Percentiles rank a stretch among this genome's conserved stretches.
phyloP scores from a whole-genome alignment of 495 filamentous ascomycete genomes.

The Thermothielavioides terrestris region DNA sequence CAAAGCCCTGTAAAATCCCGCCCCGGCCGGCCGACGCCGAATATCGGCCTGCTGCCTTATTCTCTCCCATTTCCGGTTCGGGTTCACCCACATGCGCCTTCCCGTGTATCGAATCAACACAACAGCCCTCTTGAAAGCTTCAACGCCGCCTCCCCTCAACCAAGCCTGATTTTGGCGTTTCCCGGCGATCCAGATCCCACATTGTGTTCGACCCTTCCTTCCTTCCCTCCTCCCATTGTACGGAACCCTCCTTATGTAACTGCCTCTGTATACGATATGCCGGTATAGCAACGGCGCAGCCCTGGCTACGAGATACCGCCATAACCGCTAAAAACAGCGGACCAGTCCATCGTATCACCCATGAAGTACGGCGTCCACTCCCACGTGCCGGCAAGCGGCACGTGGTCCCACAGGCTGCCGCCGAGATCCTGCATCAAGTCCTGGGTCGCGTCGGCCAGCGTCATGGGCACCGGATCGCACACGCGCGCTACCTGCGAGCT shows the following conservation, averaged over 20 bases:
- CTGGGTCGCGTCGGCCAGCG: conserved; percentile 12
- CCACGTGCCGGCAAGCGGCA: background rate
- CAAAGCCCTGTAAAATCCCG: conserved; percentile 7
- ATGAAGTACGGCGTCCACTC: background rate
- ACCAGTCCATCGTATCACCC: background rate
- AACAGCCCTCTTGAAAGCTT: too few relatives aligned
- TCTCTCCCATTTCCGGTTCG: background rate
- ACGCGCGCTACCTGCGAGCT: conserved; percentile 3
- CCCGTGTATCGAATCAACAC: background rate
- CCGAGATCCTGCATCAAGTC: conserved; percentile 13
- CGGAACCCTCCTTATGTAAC: too few relatives aligned
- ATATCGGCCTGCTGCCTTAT: conserved; percentile 3
- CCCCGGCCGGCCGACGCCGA: background rate
- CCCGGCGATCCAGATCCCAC: too few relatives aligned
- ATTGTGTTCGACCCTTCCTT: too few relatives aligned
- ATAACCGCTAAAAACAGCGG: background rate
- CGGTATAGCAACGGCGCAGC: too few relatives aligned
- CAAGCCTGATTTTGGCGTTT: too few relatives aligned
- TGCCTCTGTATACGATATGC: too few relatives aligned
- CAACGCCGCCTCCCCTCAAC: too few relatives aligned
- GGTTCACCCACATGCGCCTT: background rate
- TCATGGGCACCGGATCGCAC: conserved; percentile 6
- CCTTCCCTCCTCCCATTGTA: too few relatives aligned
- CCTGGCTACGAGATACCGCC: too few relatives aligned
- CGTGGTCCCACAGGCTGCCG: conserved; percentile 10